A percentile compares a stretch with the other conserved stretches of the same genome.
Evolutionary conservation across 129 eudicot species (phyloP).

Genomic region (Flaveria bidentis): DNA sequence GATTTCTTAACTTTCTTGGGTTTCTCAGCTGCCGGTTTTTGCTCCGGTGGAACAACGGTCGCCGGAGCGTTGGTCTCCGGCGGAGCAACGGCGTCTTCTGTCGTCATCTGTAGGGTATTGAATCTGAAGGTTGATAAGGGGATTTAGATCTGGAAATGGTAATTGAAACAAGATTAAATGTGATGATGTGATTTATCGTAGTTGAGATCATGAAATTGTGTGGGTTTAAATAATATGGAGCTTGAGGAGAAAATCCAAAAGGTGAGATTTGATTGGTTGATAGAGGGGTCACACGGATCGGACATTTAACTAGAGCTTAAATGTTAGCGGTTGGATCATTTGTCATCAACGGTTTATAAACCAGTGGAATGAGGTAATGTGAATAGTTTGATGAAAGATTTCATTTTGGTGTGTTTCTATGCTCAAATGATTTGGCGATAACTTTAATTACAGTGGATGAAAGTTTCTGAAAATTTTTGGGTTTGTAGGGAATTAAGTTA

Average conservation of each 20-base stretch:
- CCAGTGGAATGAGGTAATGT: neutral
- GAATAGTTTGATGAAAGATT: slow-evolving; percentile 30
- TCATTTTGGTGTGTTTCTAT: slow-evolving; percentile 64
- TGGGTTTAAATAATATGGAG: slow-evolving; percentile 49
- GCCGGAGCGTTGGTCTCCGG: slow-evolving; percentile 32
- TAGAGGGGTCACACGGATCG: slow-evolving; percentile 55
- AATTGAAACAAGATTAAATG: slow-evolving; percentile 10
- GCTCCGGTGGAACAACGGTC: slow-evolving; percentile 38
- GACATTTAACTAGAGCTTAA: slow-evolving; percentile 39
- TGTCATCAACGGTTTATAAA: slow-evolving; percentile 44
- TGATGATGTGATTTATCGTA: slow-evolving; percentile 17
- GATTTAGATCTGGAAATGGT: slow-evolving; percentile 21
- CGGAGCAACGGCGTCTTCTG: slow-evolving; percentile 50
- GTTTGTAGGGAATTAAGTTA: slow-evolving; percentile 49
- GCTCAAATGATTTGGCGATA: slow-evolving; percentile 42
- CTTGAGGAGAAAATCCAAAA: slow-evolving; percentile 33
- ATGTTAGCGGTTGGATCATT: slow-evolving; percentile 54
- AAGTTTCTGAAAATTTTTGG: slow-evolving; percentile 31
- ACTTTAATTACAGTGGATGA: slow-evolving; percentile 30
- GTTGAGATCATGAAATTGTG: slow-evolving; percentile 33
- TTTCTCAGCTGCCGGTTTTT: slow-evolving; percentile 33
- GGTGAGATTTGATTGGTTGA: slow-evolving; percentile 57
- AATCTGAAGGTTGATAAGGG: neutral
- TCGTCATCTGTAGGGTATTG: slow-evolving; percentile 39
- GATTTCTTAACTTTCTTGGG: slow-evolving; percentile 49